A percentile compares a stretch with the other conserved stretches of the same genome.
Evolutionary conservation across 352 stramenopile genomes (phyloP).

Genomic region (Pythium oligandrum): DNA sequence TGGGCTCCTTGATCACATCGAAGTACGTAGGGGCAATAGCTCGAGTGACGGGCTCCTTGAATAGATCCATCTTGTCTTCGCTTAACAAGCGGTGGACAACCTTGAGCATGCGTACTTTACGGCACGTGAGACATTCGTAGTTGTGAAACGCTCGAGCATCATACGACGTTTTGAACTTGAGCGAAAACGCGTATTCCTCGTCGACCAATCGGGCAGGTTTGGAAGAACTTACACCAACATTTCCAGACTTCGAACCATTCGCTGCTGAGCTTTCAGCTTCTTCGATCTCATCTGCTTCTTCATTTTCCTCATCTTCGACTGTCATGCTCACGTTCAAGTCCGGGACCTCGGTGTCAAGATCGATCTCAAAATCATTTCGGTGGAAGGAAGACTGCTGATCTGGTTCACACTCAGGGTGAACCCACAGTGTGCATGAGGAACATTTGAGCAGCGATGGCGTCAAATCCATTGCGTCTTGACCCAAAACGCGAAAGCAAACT

Average conservation of each 20-base stretch:
- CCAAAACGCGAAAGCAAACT: constrained; percentile 55
- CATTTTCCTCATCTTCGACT: neutral
- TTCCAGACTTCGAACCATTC: neutral
- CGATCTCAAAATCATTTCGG: constrained; percentile 39
- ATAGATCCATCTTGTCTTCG: constrained; percentile 88
- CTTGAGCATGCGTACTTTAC: constrained; percentile 56
- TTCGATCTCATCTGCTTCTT: neutral
- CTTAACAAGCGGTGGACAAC: constrained; percentile 50
- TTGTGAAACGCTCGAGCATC: constrained; percentile 69
- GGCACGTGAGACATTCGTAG: constrained; percentile 80
- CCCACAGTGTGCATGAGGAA: constrained; percentile 73
- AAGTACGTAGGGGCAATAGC: constrained; percentile 92
- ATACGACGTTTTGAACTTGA: constrained; percentile 64
- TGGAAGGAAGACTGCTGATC: constrained; percentile 62
- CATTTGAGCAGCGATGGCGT: constrained; percentile 61
- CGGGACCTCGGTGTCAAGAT: constrained; percentile 33
- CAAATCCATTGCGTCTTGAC: constrained; percentile 35
- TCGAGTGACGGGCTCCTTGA: constrained; percentile 92
- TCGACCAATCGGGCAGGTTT: constrained; percentile 57
- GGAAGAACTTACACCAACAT: constrained; percentile 11
- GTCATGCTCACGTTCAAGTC: constrained; percentile 10
- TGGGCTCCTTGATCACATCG: constrained; percentile 89
- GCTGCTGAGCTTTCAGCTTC: no score
- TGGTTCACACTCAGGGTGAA: constrained; percentile 75
- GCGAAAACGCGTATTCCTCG: constrained; percentile 48